Conservation (phyloP, 2,329 filamentous ascomycete species). For the Endocalyx cinctus region DNA sequence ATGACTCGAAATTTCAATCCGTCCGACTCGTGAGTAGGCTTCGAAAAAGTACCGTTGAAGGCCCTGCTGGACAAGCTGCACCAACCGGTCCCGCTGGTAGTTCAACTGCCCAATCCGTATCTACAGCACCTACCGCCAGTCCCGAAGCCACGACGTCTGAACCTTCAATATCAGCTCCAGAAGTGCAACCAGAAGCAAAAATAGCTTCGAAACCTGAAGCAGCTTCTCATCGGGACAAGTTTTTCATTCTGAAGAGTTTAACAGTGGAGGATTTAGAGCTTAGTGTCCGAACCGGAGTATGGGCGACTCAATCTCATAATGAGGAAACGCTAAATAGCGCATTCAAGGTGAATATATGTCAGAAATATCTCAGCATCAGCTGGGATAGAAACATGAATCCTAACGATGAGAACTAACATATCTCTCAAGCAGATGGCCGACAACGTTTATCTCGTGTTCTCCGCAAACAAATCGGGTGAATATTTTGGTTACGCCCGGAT, state of each 20-base stretch:
- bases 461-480: conserved; percentile 94
- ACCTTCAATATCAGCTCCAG: conserved; percentile 8
- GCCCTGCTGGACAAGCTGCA: conserved; percentile 41
- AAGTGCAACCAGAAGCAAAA: conserved; percentile 12
- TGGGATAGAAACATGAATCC: conserved; percentile 7
- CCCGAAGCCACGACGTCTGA: conserved; percentile 9
- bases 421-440: conserved; percentile 71
- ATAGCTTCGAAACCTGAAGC: conserved; percentile 12
- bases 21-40: conserved; percentile 82
- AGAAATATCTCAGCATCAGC: too few relatives aligned
- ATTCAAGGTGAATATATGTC: conserved; percentile 74
- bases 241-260: conserved; percentile 89
- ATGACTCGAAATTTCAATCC: conserved; percentile 85
- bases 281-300: conserved; percentile 81
- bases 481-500: conserved; percentile 95
- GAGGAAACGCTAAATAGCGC: conserved; percentile 79
- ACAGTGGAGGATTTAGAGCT: conserved; percentile 86
- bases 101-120: conserved; percentile 20
- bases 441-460: conserved; percentile 89
- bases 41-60: conserved; percentile 48
- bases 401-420: too few relatives aligned
- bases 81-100: conserved; percentile 51
- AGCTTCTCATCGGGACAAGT: conserved; percentile 59
- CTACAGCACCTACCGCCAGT: conserved; percentile 13
- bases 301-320: conserved; percentile 94